Base-by-base conservation (phyloP, 2,329 filamentous ascomycete species). In the Aspergillus neotritici region DNA sequence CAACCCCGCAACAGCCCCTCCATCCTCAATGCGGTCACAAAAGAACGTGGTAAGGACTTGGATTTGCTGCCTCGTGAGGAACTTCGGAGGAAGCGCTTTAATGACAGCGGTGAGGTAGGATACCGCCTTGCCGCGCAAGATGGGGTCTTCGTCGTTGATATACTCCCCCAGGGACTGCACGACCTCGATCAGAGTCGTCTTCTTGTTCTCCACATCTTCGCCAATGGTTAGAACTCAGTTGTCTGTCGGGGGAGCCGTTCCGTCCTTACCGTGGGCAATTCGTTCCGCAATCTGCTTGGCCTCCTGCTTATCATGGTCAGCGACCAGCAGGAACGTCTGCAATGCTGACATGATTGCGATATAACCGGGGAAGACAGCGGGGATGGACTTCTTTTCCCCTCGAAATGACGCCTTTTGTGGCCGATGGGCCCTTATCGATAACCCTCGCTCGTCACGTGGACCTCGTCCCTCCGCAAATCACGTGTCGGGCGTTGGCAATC, bases 81-180 rank as follows among this genome's bases (percentile, higher is more conserved):
- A 75, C 51, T 74, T 78, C 6, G 72, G 68, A 16, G 76, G 69
- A 4, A 81, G 63, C 25, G 71, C 68, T 41, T 62, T 66, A 46
- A 74, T 68, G 34, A 72, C 64, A 14, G 62, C 62, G 10, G 63
- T 67, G 28, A 74, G 56, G 53, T 65, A 73, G 15, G 65, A 67
- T 47, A 70, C 65, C 58, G 78, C 75, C 63, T 82, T 82, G n/a
- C 75, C 74, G 31, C 82, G 72, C 34, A 78, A 69, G 11, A 73
- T 70, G 15, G 71, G 70, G 65, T 84, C 79, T 55, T 83, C 79
- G 60, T 82, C 78, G 52, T 83, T 84, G 56, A 85, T 75, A 53
- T 83, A 84, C 60, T 83, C 79, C 14, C 79, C 78, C 28, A 84
- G 68, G 34, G 78, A 79, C 56, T 82, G 78, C 42, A 85, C 77